Evolutionary conservation across 306 rosid genomes (phyloP), one percentile per base, ranked within the genome.

Genomic region (Fragaria vesca): DNA sequence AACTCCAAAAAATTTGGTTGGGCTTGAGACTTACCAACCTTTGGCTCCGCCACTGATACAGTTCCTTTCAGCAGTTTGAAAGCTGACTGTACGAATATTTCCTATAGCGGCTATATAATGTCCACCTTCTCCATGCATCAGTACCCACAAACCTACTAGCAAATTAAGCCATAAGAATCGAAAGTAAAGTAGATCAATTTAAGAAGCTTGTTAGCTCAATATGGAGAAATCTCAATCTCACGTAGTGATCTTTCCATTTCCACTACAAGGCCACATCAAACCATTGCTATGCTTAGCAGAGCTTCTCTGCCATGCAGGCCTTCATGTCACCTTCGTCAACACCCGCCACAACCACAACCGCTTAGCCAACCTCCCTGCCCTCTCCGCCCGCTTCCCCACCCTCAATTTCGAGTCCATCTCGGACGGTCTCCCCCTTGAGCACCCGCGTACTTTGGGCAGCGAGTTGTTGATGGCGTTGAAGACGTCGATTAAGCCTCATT

Each of bases 281-380:
- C 70, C 83, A 45, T 38, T 80, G 52, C 75, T 80, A 2, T 51
- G 63, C 43, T 24, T 80, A 30, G 83, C 83, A 3, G 61, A 74
- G 46, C 52, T 67, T 3, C 79, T 80, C 5, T 65, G 47, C 71
- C 71, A 74, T 13, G 61, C 75, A 0, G 76, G 83, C 17, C 20
- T 74, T 48, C 69, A 74, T 12, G 62, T 80, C 16, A 80, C 79
- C 52, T 80, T 80, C 7, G 40, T 80, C 21, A 67, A 45, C 70
- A 66, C 71, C 12, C 57, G 24, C n/a, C 69, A 68, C n/a, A 67
- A 46, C 17, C 83, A 80, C 43, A 26, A 16, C 36, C 30, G 60
- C 16, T 50, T 68, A 18, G 20, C 63, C 43, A 48, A 57, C 60
- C 78, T 36, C 47, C 1, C 5, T 0, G 62, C 81, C 21, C 76